Percentiles rank a stretch among this genome's conserved stretches.
phyloP scores from a whole-genome alignment of 1,284 basidiomycete species.

The Pisolithus thermaeus region DNA sequence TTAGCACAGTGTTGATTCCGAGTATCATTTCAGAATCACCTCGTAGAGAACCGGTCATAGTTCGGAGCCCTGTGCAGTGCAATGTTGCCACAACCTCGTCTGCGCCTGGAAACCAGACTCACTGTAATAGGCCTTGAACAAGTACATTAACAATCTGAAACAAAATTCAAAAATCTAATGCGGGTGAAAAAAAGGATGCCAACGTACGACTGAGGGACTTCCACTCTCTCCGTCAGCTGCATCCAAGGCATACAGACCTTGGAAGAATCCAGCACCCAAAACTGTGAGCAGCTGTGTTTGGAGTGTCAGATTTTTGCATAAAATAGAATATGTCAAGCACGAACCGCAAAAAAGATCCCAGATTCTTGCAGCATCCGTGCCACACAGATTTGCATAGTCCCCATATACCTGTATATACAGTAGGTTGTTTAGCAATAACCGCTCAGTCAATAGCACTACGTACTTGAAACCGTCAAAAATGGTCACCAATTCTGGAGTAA shows the following conservation, averaged over 20 bases:
- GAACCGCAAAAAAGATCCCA: conserved; percentile 85
- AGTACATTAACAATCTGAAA: conserved; percentile 66
- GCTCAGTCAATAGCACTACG: conserved; percentile 11
- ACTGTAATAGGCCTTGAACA: conserved; percentile 80
- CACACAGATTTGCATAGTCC: conserved; percentile 83
- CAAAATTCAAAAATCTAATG: background rate
- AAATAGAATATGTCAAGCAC: conserved; percentile 13
- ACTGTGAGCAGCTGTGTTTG: conserved; percentile 65
- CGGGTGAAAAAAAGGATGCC: background rate
- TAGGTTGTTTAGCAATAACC: conserved; percentile 1
- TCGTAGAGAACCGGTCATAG: conserved; percentile 61
- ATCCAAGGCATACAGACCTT: conserved; percentile 85
- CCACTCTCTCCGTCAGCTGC: conserved; percentile 81
- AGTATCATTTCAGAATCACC: conserved; percentile 27
- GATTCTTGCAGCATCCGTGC: conserved; percentile 90
- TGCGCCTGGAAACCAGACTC: conserved; percentile 18
- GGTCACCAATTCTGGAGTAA: conserved; percentile 61
- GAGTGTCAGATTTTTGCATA: background rate
- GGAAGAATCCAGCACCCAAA: conserved; percentile 79
- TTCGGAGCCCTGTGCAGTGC: conserved; percentile 59
- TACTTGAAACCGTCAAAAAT: conserved; percentile 80
- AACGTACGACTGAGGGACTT: conserved; percentile 40
- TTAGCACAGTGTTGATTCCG: conserved; percentile 10
- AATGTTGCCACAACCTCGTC: conserved; percentile 2
- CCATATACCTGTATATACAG: conserved; percentile 54